Conservation (phyloP, 2,329 filamentous ascomycete genomes). For the Colletotrichum melonis region DNA sequence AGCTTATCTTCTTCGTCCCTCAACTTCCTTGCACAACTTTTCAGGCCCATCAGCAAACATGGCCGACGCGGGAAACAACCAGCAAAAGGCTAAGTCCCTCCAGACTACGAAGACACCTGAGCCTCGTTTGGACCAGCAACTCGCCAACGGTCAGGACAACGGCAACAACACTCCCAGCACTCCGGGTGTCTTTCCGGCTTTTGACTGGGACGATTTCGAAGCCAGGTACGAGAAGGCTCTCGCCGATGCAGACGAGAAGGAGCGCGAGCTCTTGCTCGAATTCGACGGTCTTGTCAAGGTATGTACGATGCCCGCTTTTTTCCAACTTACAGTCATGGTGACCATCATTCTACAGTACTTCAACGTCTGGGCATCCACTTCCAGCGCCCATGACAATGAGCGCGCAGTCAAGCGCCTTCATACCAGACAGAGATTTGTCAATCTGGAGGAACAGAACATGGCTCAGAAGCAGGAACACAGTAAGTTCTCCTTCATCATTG, state of each 20-base stretch:
- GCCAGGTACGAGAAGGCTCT: constrained; percentile 75
- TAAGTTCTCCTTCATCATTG: constrained; percentile 58
- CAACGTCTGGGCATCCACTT: constrained; percentile 80
- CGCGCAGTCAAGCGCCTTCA: constrained; percentile 83
- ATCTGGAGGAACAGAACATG: constrained; percentile 77
- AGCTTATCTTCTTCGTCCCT: not conserved
- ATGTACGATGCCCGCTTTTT: constrained; percentile 25
- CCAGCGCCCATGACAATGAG: constrained; percentile 78
- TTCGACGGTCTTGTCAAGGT: constrained; percentile 76
- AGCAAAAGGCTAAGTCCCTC: constrained; percentile 29
- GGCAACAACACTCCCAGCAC: constrained; percentile 56
- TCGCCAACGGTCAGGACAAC: constrained; percentile 43
- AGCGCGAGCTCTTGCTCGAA: constrained; percentile 74
- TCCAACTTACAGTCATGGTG: constrained; percentile 4
- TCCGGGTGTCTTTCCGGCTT: constrained; percentile 64
- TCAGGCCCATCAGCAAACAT: not conserved
- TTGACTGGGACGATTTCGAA: constrained; percentile 85
- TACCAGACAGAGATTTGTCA: constrained; percentile 82
- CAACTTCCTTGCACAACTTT: not conserved
- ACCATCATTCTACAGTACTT: constrained; percentile 71
- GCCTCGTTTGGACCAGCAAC: constrained; percentile 47
- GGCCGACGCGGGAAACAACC: constrained; percentile 11
- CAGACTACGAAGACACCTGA: constrained; percentile 50
- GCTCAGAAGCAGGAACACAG: constrained; percentile 83
- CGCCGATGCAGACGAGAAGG: constrained; percentile 69